Conservation (phyloP, 2,329 filamentous ascomycete species). For the Pseudogymnoascus sp. region DNA sequence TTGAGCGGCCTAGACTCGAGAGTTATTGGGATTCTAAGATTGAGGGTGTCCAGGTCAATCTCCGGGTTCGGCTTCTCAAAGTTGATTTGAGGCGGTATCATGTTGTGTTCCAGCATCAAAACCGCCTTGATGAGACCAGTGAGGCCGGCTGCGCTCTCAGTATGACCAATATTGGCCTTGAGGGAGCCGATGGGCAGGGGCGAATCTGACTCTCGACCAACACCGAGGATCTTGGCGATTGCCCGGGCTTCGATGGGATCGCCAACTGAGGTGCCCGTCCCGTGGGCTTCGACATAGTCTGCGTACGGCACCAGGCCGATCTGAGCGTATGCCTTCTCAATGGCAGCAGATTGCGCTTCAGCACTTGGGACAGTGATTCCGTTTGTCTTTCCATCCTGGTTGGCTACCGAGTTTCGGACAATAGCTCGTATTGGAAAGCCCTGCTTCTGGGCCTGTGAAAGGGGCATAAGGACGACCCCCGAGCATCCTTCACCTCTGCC, state of each 20-base stretch:
- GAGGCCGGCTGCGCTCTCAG: slow-evolving; percentile 20
- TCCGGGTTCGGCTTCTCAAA: slow-evolving; percentile 26
- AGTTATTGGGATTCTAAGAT: neutral
- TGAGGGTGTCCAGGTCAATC: slow-evolving; percentile 8
- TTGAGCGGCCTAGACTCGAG: slow-evolving; percentile 3
- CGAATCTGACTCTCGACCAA: slow-evolving; percentile 10
- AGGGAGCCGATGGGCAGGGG: slow-evolving; percentile 24
- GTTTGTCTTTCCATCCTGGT: slow-evolving; percentile 48
- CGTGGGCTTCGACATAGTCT: slow-evolving; percentile 24
- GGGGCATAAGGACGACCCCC: no score
- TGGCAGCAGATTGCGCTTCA: slow-evolving; percentile 30
- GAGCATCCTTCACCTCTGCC: slow-evolving; percentile 40
- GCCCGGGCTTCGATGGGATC: slow-evolving; percentile 26
- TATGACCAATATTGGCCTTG: slow-evolving; percentile 28
- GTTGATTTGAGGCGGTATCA: slow-evolving; percentile 25
- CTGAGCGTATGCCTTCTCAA: neutral
- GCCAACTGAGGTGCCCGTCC: slow-evolving; percentile 24
- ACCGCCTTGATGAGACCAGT: slow-evolving; percentile 21
- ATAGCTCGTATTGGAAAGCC: slow-evolving; percentile 36
- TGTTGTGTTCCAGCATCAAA: slow-evolving; percentile 26
- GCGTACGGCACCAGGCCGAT: neutral
- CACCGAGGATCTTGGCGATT: slow-evolving; percentile 12
- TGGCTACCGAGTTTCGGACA: slow-evolving; percentile 28
- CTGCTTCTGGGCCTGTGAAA: slow-evolving; percentile 37
- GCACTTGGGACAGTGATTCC: slow-evolving; percentile 48